Conservation (phyloP, 352 stramenopile genomes). For the Globisporangium paddicum region DNA sequence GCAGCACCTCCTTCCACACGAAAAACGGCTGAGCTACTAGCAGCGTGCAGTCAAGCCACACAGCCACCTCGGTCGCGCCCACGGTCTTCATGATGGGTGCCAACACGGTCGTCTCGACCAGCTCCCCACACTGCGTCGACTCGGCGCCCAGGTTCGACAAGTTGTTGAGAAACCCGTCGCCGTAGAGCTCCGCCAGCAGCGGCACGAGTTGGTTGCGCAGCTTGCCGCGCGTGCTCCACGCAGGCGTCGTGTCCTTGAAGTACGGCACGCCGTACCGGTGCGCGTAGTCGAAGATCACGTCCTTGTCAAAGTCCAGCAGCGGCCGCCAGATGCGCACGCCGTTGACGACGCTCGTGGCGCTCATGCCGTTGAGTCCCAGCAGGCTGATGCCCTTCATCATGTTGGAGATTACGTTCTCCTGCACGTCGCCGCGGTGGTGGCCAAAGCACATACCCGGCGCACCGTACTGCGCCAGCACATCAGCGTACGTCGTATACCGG, state of each 20-base stretch:
- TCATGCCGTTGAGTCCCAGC: constrained; percentile 94
- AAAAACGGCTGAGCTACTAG: constrained; percentile 67
- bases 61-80: constrained; percentile 46
- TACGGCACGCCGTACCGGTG: constrained; percentile 95
- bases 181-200: constrained; percentile 95
- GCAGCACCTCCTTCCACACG: constrained; percentile 86
- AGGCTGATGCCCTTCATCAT: constrained; percentile 94
- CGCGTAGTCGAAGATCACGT: constrained; percentile 93
- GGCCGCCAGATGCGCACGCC: constrained; percentile 89
- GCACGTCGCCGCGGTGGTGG: constrained; percentile 96
- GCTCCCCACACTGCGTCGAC: constrained; percentile 71
- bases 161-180: constrained; percentile 81
- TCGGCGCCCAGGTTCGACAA: constrained; percentile 74
- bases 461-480: constrained; percentile 67
- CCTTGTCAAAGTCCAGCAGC: constrained; percentile 93
- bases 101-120: constrained; percentile 56
- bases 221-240: constrained; percentile 97
- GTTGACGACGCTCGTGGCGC: constrained; percentile 67
- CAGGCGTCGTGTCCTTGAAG: constrained; percentile 96
- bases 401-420: constrained; percentile 98
- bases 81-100: constrained; percentile 59
- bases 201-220: constrained; percentile 93
- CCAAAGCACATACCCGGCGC: constrained; percentile 94
- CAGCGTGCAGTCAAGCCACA: constrained; percentile 66
- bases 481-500: constrained; percentile 90